Conservation (phyloP, 345 rosid genomes). For the Euphorbia lathyris region DNA sequence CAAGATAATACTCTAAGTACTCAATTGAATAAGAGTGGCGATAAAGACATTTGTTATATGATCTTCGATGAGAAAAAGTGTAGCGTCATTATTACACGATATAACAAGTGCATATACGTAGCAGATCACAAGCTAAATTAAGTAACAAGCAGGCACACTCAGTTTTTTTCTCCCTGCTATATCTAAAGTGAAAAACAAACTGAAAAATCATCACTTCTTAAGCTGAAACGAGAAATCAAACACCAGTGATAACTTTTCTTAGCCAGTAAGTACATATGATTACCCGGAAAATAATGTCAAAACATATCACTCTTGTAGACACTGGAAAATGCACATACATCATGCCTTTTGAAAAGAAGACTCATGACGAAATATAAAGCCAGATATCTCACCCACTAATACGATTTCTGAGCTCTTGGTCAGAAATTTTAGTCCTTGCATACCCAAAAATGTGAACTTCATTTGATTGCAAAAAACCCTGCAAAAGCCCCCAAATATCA, state of each 20-base stretch:
- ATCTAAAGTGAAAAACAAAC: neutral
- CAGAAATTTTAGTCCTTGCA: constrained; percentile 87
- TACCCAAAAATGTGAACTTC: constrained; percentile 95
- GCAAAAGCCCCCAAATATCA: constrained; percentile 18
- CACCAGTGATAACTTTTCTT: neutral
- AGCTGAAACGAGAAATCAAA: neutral
- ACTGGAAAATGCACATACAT: neutral
- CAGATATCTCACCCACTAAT: constrained; percentile 56
- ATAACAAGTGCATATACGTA: neutral
- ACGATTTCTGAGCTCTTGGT: constrained; percentile 63
- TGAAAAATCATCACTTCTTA: neutral
- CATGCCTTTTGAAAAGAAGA: neutral
- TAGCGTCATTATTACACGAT: neutral
- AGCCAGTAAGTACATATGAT: neutral
- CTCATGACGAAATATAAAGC: neutral
- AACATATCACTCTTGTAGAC: neutral
- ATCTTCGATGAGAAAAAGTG: neutral
- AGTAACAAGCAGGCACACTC: neutral
- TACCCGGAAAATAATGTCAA: neutral
- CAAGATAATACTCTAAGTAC: neutral
- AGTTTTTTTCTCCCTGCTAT: neutral
- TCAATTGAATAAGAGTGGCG: neutral
- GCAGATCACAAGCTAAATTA: neutral
- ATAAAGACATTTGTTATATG: neutral
- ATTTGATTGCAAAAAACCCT: constrained; percentile 75